Percentiles rank a stretch among this genome's conserved stretches.
These are phyloP conservation scores for Ploettnerulaceae sp. DNA, from an alignment of 2,329 filamentous ascomycete genomes.

Conservation along the genomic window DNA sequence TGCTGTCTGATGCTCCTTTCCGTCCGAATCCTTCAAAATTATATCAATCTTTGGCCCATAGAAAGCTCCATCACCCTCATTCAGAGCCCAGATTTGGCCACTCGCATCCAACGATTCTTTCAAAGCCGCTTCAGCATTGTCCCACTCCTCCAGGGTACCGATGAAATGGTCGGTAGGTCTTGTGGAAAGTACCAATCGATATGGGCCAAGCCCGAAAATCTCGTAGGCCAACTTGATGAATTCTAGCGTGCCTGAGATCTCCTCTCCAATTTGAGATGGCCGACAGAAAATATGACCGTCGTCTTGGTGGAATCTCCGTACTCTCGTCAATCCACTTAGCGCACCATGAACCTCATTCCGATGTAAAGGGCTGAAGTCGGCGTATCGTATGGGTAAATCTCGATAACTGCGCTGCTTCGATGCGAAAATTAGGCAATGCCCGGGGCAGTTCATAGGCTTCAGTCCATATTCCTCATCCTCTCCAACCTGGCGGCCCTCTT, in stretches of 20 bases:
- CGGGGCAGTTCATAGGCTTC: slow-evolving; percentile 92
- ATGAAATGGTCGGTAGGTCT: slow-evolving; percentile 73
- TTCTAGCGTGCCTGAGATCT: slow-evolving; percentile 68
- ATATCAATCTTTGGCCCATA: slow-evolving; percentile 93
- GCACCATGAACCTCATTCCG: slow-evolving; percentile 81
- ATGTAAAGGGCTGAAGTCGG: slow-evolving; percentile 84
- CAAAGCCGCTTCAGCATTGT: slow-evolving; percentile 62
- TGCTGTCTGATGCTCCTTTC: slow-evolving; percentile 83
- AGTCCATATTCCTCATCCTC: slow-evolving; percentile 71
- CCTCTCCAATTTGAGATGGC: slow-evolving; percentile 66
- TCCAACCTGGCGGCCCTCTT: slow-evolving; percentile 40
- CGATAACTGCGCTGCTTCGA: slow-evolving; percentile 69
- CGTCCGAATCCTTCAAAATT: slow-evolving; percentile 70
- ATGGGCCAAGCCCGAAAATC: slow-evolving; percentile 65
- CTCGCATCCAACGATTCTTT: slow-evolving; percentile 57
- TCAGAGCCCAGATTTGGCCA: slow-evolving; percentile 66
- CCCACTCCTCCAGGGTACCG: slow-evolving; percentile 65
- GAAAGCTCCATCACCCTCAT: slow-evolving; percentile 80
- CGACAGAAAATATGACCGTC: slow-evolving; percentile 89
- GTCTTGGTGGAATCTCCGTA: slow-evolving; percentile 84
- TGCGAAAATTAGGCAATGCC: slow-evolving; percentile 80
- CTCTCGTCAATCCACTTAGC: slow-evolving; percentile 74
- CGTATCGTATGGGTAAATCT: slow-evolving; percentile 77
- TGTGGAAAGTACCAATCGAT: slow-evolving; percentile 73
- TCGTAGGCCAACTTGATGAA: slow-evolving; percentile 71